Evolutionary conservation across 305 asterid species (phyloP).

Genomic region (Rubia peregrina): DNA sequence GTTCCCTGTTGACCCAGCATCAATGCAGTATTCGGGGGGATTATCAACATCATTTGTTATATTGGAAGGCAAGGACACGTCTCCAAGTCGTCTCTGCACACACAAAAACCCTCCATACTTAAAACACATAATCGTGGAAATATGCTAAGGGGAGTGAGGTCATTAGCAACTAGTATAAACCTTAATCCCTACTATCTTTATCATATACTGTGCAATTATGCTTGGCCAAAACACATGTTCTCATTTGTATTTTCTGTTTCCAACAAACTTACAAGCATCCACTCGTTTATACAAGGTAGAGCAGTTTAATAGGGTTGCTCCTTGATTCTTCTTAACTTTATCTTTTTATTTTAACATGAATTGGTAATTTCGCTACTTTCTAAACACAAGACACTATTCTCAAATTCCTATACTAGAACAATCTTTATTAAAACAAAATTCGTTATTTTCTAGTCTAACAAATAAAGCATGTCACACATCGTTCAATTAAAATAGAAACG

Average conservation of each 20-base stretch:
- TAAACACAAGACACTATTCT: neutral
- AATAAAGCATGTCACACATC: no score
- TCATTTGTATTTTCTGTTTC: neutral
- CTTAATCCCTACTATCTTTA: no score
- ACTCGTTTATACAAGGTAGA: no score
- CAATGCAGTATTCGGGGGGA: slow-evolving; percentile 75
- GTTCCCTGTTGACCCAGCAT: slow-evolving; percentile 67
- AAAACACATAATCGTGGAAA: neutral
- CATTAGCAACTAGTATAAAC: neutral
- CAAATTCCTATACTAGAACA: neutral
- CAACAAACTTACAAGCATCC: neutral
- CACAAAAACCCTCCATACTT: neutral
- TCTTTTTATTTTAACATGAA: no score
- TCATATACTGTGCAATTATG: neutral
- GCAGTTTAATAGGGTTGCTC: no score
- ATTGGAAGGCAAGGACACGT: slow-evolving; percentile 51
- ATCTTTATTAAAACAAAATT: no score
- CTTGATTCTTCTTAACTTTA: no score
- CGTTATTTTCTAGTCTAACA: neutral
- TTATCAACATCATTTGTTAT: slow-evolving; percentile 38
- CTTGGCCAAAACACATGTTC: neutral
- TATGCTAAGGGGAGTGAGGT: neutral
- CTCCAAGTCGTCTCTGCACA: slow-evolving; percentile 66
- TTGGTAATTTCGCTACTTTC: neutral
- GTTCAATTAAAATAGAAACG: neutral